Evolutionary conservation across 306 rosid genomes (phyloP), one percentile per base, ranked within the genome.

Genomic region (Pyrus communis): DNA sequence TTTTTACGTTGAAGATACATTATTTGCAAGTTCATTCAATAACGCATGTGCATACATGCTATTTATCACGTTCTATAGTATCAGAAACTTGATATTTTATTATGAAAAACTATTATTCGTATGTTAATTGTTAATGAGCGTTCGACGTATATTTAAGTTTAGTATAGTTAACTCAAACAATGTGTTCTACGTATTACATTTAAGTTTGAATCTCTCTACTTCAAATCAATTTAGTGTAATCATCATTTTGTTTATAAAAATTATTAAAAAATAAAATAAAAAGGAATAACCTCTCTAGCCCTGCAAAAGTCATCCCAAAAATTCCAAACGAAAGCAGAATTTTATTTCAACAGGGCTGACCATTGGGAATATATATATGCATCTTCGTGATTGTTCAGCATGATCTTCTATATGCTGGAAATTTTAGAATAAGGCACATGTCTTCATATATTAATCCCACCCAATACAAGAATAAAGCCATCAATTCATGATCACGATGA

Each of bases 381-480:
- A 81, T 75, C 83, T 64, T 63, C 65, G 58, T 59, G 21, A 61
- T 61, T 65, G 72, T 81, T 81, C 77, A 57, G 31, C 74, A 69
- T 77, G 82, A 80, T 81, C 73, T 78, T 60, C 66, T 60, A 49
- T 70, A 33, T 61, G 52, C 55, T 49, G 52, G 79, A 73, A 73
- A 84, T 80, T 63, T 62, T 55, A 75, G 83, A 78, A 85, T 78
- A 80, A 72, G 75, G 51, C 76, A 45, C 79, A 71, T 76, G 79
- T 46, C 75, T 35, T 31, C 43, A 5, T 31, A 11, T 58, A 27
- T 27, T 14, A 14, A 61, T 61, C 67, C 30, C 67, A 27, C 0
- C 7, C 7, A 27, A 12, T 23, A 61, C 17, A 61, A 27, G 30
- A 61, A 61, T 61, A 27, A 61, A 61, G 35, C 1, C n/a, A 61